A percentile compares a stretch with the other conserved stretches of the same genome.
Evolutionary conservation across 2,329 filamentous ascomycete genomes (phyloP).

Genomic region (Phaeophleospora eucalypticola): DNA sequence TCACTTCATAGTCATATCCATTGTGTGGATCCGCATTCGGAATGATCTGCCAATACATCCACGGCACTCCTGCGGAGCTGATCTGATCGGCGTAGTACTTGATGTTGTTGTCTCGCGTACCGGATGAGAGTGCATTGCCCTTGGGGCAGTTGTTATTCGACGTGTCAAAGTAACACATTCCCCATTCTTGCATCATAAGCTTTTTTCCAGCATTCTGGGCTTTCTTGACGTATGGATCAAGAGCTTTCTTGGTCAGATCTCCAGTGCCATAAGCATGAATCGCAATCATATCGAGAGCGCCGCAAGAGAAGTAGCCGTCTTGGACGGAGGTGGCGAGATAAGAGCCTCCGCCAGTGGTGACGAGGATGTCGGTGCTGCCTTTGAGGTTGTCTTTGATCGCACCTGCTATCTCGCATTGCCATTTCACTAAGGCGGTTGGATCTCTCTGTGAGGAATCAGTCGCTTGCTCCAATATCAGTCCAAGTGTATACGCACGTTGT

Average conservation of each 20-base stretch:
- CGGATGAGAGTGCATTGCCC: not conserved
- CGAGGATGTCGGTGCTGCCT: constrained; percentile 10
- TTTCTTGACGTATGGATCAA: constrained; percentile 25
- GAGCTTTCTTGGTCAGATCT: constrained; percentile 24
- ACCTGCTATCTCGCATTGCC: constrained; percentile 16
- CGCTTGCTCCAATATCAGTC: too few relatives aligned
- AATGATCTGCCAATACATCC: constrained; percentile 36
- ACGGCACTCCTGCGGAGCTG: constrained; percentile 31
- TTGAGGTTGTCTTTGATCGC: constrained; percentile 14
- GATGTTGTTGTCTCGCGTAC: constrained; percentile 28
- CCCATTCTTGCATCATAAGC: constrained; percentile 34
- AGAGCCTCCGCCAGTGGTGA: constrained; percentile 16
- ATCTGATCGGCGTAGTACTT: constrained; percentile 28
- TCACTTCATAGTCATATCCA: constrained; percentile 35
- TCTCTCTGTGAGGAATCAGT: constrained; percentile 1
- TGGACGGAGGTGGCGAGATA: constrained; percentile 10
- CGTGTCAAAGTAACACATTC: constrained; percentile 30
- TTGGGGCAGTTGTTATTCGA: constrained; percentile 29
- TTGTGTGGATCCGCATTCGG: constrained; percentile 32
- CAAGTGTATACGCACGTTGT: constrained; percentile 4
- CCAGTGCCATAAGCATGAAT: constrained; percentile 30
- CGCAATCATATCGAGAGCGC: constrained; percentile 23
- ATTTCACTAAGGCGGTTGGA: constrained; percentile 3
- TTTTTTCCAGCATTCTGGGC: constrained; percentile 30
- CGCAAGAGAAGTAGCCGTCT: constrained; percentile 16